Evolutionary conservation across 345 rosid genomes (phyloP).

Genomic region (Boechera divaricarpa): DNA sequence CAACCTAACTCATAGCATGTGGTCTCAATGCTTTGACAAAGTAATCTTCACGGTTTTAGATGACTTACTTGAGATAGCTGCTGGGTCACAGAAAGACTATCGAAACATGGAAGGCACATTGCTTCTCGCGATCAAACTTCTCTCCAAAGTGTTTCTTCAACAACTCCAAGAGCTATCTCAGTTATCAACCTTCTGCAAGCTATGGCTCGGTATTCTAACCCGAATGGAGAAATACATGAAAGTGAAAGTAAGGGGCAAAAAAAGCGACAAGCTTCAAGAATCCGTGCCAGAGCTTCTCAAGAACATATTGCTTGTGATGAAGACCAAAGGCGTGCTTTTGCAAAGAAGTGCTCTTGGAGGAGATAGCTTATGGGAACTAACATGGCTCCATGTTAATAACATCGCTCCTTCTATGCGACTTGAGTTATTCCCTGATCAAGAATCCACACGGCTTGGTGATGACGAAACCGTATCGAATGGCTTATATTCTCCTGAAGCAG

Average conservation of each 20-base stretch:
- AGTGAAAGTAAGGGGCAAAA: conserved; percentile 85
- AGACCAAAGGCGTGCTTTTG: conserved; percentile 75
- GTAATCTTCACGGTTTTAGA: conserved; percentile 93
- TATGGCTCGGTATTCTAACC: conserved; percentile 91
- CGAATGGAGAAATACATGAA: conserved; percentile 95
- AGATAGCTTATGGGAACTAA: conserved; percentile 96
- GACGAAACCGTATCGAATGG: conserved; percentile 57
- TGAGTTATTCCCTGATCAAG: conserved; percentile 88
- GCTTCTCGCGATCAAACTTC: conserved; percentile 74
- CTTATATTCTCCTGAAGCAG: conserved; percentile 48
- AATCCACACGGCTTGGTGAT: conserved; percentile 48
- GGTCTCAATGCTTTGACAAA: conserved; percentile 87
- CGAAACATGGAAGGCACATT: conserved; percentile 96
- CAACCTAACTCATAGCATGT: conserved; percentile 67
- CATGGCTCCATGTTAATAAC: conserved; percentile 96
- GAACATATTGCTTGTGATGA: conserved; percentile 83
- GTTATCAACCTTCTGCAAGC: conserved; percentile 84
- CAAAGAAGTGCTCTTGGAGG: conserved; percentile 92
- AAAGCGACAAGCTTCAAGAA: conserved; percentile 94
- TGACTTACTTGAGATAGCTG: conserved; percentile 93
- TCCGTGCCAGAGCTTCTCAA: conserved; percentile 84
- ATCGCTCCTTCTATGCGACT: conserved; percentile 77
- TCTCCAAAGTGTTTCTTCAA: conserved; percentile 79
- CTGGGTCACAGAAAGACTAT: conserved; percentile 91
- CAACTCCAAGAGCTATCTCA: conserved; percentile 72